These are phyloP conservation scores for Ceratocystis ficicola DNA, from an alignment of 2,329 filamentous ascomycete genomes.

Conservation along the genomic window DNA sequence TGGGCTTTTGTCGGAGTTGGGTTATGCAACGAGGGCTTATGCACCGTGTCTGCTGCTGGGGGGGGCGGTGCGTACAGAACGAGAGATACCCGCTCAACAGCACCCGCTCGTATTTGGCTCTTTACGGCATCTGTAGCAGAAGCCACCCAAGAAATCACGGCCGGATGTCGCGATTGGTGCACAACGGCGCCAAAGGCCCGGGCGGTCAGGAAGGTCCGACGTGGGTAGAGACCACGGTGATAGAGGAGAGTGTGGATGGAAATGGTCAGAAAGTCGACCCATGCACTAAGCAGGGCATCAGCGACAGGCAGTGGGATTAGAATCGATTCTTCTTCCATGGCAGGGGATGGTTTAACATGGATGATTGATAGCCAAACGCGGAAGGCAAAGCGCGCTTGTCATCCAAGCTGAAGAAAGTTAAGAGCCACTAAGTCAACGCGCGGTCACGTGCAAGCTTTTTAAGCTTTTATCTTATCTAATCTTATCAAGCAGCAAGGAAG, in stretches of 20 bases:
- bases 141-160: slow-evolving; percentile 73
- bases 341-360: background rate
- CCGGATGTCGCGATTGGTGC: slow-evolving; percentile 73
- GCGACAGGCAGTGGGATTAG: slow-evolving; percentile 33
- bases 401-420: background rate
- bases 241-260: slow-evolving; percentile 78
- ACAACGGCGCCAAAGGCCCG: slow-evolving; percentile 75
- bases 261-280: slow-evolving; percentile 69
- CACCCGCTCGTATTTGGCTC: slow-evolving; percentile 51
- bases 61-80: slow-evolving; percentile 33
- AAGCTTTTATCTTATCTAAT: background rate
- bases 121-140: slow-evolving; percentile 65
- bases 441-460: slow-evolving; percentile 14
- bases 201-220: slow-evolving; percentile 61
- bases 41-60: slow-evolving; percentile 14
- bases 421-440: slow-evolving; percentile 14
- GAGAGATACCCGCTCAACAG: slow-evolving; percentile 38
- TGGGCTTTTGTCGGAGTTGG: background rate
- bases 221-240: slow-evolving; percentile 68
- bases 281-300: slow-evolving; percentile 51
- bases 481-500: background rate
- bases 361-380: background rate
- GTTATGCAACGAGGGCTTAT: background rate
- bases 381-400: background rate
- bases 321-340: background rate